Evolutionary conservation across 139 green algal genomes (phyloP), one percentile per base, ranked within the genome.

Genomic region (Chlorella sp.): DNA sequence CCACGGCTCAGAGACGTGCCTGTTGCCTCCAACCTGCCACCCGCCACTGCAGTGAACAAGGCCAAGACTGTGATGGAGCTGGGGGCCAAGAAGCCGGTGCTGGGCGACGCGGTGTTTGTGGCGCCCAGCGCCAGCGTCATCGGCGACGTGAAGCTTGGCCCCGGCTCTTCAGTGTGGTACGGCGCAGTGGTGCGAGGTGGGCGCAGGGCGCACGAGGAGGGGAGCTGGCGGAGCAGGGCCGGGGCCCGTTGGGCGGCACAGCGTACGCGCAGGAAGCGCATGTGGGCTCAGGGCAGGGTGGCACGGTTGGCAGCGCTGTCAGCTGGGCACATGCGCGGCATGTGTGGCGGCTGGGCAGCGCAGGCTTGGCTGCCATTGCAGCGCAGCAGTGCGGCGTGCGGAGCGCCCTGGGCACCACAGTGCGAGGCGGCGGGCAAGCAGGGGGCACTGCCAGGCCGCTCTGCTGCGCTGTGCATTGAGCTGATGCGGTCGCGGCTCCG

Each of bases 111-210:
- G 19, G 84, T 87, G 15, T 97, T 96, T 81, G 89, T 99, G 8
- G 95, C 95, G 0, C 92, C 91, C 7, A 97, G 92, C 64, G 94
- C 95, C 4, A 92, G 81, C 8, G 81, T 99, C 27, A 87, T 98
- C 27, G 95, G 95, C n/a, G 87, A 97, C 70, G 95, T 99, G 5
- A 93, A 81, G 14, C 75, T 99, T 21, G 91, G 94, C 35, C 81
- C 87, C 17, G 82, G 84, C 9, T 88, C 86, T 0, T 95, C 90
- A 6, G 84, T 99, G 11, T 98, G 94, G 94, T 98, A 99, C 80
- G 91, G 91, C 2, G 87, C 91, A 2, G 84, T 98, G 0, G 66
- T 99, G 25, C 70, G 95, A 80, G 95, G 94, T 96, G 69, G 73
- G 84, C 8, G 19, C 6, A 48, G 25, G 31, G n/a, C n/a, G n/a